Evolutionary conservation across 768 basidiomycete species (phyloP).

Genomic region (Phaeotremella skinneri): DNA sequence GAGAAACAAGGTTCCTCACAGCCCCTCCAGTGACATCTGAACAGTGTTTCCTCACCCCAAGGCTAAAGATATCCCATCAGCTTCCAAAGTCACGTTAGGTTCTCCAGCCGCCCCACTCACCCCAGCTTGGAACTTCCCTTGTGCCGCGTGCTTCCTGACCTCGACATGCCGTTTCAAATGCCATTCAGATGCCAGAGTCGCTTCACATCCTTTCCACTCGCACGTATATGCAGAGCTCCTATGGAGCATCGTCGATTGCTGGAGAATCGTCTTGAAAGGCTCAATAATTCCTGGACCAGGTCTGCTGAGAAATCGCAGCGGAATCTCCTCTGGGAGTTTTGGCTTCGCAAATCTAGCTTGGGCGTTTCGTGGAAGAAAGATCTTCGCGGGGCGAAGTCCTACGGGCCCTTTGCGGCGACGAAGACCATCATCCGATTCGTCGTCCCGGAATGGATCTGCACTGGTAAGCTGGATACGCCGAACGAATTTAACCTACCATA

Average conservation of each 20-base stretch:
- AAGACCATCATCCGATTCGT: conserved; percentile 25
- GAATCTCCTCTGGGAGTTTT: conserved; percentile 23
- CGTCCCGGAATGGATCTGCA: conserved; percentile 34
- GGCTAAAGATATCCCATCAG: no score
- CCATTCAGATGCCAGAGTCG: conserved; percentile 27
- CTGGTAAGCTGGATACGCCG: background rate
- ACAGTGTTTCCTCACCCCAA: background rate
- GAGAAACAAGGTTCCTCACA: conserved; percentile 33
- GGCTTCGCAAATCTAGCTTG: conserved; percentile 19
- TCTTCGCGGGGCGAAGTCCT: conserved; percentile 23
- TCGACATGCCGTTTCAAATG: conserved; percentile 27
- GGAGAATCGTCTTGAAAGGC: conserved; percentile 22
- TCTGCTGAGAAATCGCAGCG: conserved; percentile 26
- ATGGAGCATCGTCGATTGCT: conserved; percentile 14
- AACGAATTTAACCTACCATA: conserved; percentile 23
- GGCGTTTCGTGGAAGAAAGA: conserved; percentile 7
- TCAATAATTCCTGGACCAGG: conserved; percentile 31
- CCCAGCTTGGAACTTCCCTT: conserved; percentile 17
- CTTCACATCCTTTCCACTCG: conserved; percentile 39
- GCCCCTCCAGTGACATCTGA: conserved; percentile 27
- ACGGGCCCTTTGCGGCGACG: conserved; percentile 7
- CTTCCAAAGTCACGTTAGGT: no score
- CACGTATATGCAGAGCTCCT: conserved; percentile 17
- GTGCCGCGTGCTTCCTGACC: conserved; percentile 18
- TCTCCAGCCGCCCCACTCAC: no score